Percentiles rank a stretch among this genome's conserved stretches.
Evolutionary conservation across 169 alveolate species (phyloP).

Genomic region (Sarcocystis neurona): DNA sequence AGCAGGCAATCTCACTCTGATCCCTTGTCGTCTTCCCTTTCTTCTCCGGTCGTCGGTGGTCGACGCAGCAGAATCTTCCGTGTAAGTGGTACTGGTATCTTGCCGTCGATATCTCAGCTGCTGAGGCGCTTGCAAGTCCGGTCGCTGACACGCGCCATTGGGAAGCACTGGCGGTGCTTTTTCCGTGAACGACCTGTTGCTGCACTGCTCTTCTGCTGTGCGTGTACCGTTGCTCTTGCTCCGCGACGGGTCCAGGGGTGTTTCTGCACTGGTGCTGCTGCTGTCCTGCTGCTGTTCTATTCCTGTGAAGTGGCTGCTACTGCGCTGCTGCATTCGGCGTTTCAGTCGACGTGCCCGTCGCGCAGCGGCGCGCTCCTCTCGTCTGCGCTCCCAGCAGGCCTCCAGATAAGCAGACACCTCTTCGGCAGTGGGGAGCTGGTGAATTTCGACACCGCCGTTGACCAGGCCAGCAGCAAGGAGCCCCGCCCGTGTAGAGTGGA

Average conservation of each 20-base stretch:
- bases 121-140: background rate
- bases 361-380: no score
- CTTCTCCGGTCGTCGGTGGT: no score
- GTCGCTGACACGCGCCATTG: no score
- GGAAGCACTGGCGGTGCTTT: no score
- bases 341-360: background rate
- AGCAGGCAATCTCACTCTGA: no score
- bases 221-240: constrained; percentile 14
- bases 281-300: background rate
- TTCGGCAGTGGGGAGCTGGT: constrained; percentile 12
- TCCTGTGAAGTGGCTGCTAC: background rate
- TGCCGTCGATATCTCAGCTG: background rate
- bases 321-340: background rate
- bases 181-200: no score
- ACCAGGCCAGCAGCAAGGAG: constrained; percentile 21
- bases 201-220: no score
- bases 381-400: no score
- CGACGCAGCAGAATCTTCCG: no score
- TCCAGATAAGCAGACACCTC: background rate
- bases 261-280: background rate
- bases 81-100: background rate
- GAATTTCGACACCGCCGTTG: constrained; percentile 22
- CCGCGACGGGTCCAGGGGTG: background rate
- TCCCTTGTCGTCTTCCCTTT: no score
- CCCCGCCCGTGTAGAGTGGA: background rate